Evolutionary conservation across 1,284 basidiomycete genomes (phyloP), one percentile per base, ranked within the genome.

Genomic region (Wallemia hederae): DNA sequence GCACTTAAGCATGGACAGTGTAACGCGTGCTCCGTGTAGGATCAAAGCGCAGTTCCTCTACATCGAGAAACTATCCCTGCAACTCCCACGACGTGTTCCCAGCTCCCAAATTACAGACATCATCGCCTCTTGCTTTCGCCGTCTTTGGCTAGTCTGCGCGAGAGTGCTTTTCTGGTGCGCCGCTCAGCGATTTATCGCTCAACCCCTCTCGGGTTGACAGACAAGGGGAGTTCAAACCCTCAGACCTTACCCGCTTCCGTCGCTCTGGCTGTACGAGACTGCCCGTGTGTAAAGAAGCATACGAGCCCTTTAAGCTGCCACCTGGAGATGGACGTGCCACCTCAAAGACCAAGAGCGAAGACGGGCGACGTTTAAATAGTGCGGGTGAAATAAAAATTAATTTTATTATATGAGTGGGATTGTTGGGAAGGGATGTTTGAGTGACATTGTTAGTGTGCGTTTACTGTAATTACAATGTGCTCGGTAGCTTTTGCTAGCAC

Each of bases 381-480:
- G 7, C 17, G 29, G 7, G 29, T 7, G 17, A 31, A 31, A 31
- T 31, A 59, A 33, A 27, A 29, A 19, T 59, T 29, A 49, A 31
- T 33, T 59, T 29, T 33, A 59, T 59, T 58, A 29, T 27, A 26
- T 58, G 57, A 58, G 27, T n/a, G 57, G 33, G 7, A 27, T 17
- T n/a, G 57, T 58, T n/a, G 57, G 5, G n/a, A 29, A 58, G 33
- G 57, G 33, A 26, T 27, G 27, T 55, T 24, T 24, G 24, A 29
- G 57, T 27, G 27, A 5, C 19, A 58, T 25, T n/a, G 57, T 58
- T 26, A 22, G 57, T n/a, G n/a, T n/a, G n/a, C n/a, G n/a, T n/a
- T n/a, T n/a, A n/a, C n/a, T n/a, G n/a, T n/a, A n/a, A n/a, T 27
- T n/a, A 15, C 19, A 19, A 19, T n/a, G 34, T n/a, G 34, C 19